Base-by-base conservation (phyloP, 441 rosid species). In the Erodium trifolium region DNA sequence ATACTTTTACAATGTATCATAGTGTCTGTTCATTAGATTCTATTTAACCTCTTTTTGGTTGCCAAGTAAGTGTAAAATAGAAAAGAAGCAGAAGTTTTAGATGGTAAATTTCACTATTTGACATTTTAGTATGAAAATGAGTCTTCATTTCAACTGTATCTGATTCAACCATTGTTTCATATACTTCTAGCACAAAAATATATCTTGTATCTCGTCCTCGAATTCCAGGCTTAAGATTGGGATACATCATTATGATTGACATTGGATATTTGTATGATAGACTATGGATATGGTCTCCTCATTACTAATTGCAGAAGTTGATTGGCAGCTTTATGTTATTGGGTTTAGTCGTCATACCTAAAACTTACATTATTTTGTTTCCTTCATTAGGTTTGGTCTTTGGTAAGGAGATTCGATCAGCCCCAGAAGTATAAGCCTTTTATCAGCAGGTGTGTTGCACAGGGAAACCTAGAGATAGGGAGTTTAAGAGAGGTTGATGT, bases 401-500 rank as follows among this genome's bases (percentile, higher is more conserved):
- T 68, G 71, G 71, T 68, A 31, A 68, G 71, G 71, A 68, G 71
- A 57, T 68, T 68, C 37, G 49, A 62, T 60, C 71, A 68, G 10
- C 71, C 71, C 3, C 71, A 68, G 18, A 68, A 68, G 71, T 68
- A 68, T 64, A 68, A 68, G 65, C 71, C 71, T 5, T 68, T 68
- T 35, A 29, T 68, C 71, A 68, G 71, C 71, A 57, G 71, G 14
- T 68, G 71, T 57, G 45, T 68, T 16, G 65, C 49, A 0, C 65
- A 60, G n/a, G 71, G 71, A 34, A 68, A 68, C 35, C 71, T 68
- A 31, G 66, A 35, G 43, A 68, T 68, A 11, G 71, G 71, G 2
- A 53, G 71, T 18, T 64, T 68, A 16, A 57, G 71, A 68, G 63
- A 57, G 39, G 71, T 68, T 57, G 71, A 68, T 57, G 71, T 68